phyloP scores from a whole-genome alignment of 2,329 filamentous ascomycete species.

The Hypoxylon sp. region DNA sequence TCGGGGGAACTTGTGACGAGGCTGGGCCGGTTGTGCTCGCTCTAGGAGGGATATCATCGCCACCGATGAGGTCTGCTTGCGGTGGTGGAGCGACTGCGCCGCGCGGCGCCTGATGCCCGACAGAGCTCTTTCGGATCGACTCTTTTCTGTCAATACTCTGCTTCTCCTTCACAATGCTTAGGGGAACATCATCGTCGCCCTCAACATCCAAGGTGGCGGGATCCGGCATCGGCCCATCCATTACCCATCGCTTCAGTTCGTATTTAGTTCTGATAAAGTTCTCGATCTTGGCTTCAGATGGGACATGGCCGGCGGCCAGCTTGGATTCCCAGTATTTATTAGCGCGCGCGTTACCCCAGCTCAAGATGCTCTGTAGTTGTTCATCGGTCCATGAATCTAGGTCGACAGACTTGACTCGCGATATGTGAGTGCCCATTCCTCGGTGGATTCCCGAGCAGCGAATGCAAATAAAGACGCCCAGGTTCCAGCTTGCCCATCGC shows the following conservation, averaged over 20 bases:
- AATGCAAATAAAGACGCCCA: conserved; percentile 98
- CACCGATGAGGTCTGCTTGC: conserved; percentile 86
- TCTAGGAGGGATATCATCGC: conserved; percentile 77
- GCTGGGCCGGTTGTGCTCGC: conserved; percentile 81
- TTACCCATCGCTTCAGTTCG: conserved; percentile 98
- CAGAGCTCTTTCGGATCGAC: conserved; percentile 72
- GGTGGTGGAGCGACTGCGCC: conserved; percentile 58
- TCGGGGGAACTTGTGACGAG: conserved; percentile 69
- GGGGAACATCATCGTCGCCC: conserved; percentile 84
- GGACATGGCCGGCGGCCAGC: conserved; percentile 88
- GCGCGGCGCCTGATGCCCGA: conserved; percentile 60
- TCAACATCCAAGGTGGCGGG: conserved; percentile 88
- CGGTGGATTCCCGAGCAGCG: conserved; percentile 98
- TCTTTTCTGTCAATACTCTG: conserved; percentile 73
- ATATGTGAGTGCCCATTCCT: conserved; percentile 99
- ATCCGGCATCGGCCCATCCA: conserved; percentile 95
- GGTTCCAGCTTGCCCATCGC: conserved; percentile 99
- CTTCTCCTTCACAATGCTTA: conserved; percentile 76
- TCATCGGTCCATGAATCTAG: conserved; percentile 99
- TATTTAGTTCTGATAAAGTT: conserved; percentile 99
- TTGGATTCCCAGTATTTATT: conserved; percentile 99
- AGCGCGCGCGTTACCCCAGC: conserved; percentile 95
- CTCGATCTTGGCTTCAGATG: conserved; percentile 98
- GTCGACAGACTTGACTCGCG: conserved; percentile 97
- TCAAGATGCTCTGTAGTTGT: conserved; percentile 92